Conservation (phyloP, 139 green algal genomes). For the Micractinium sp. region DNA sequence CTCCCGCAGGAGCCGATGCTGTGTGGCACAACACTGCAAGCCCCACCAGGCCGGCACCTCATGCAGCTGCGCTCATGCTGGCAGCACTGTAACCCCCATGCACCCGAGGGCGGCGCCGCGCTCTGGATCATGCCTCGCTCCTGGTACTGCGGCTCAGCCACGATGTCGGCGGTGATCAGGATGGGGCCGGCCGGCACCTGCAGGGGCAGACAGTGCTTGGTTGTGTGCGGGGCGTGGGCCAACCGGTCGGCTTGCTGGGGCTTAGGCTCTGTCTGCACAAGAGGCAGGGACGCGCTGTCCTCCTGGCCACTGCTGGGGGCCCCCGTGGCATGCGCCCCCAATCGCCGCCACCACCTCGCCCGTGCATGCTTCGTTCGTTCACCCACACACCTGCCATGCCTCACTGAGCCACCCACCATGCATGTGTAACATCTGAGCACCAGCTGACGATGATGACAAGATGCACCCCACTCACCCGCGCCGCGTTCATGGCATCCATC, state of each 20-base stretch:
- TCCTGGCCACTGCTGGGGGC: no score
- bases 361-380: no score
- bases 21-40: neutral
- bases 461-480: conserved; percentile 30
- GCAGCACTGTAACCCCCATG: neutral
- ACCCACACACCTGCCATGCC: neutral
- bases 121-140: conserved; percentile 65
- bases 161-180: conserved; percentile 63
- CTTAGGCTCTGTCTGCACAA: conserved; percentile 36
- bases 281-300: no score
- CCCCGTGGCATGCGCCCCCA: no score
- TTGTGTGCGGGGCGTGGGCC: no score
- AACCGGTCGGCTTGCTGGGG: no score
- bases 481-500: conserved; percentile 59
- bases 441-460: neutral
- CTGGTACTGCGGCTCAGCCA: conserved; percentile 60
- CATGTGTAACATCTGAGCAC: no score
- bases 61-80: neutral
- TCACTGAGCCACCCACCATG: no score
- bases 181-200: conserved; percentile 72
- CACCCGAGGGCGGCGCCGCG: conserved; percentile 34
- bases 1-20: neutral
- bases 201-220: neutral
- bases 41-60: neutral
- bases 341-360: no score